A percentile compares a stretch with the other conserved stretches of the same genome.
Evolutionary conservation across 805 yeast species (phyloP).

Genomic region (Candida anglica): DNA sequence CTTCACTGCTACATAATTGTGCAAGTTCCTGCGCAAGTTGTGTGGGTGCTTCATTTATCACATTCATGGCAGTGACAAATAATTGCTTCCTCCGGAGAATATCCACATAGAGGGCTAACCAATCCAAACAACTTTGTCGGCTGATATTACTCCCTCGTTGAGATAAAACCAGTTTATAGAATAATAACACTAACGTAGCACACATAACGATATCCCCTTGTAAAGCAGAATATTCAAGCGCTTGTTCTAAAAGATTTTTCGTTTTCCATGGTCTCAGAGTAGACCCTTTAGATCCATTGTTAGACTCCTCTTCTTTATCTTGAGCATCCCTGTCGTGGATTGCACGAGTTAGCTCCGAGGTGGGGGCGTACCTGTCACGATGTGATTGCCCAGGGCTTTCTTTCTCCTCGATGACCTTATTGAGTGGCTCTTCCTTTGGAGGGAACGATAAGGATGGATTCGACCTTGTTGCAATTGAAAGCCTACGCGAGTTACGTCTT

Average conservation of each 20-base stretch:
- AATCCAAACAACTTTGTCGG: conserved; percentile 43
- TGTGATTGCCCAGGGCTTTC: background rate
- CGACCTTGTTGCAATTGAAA: too few species aligned
- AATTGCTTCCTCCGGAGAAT: conserved; percentile 45
- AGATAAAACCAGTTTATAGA: conserved; percentile 28
- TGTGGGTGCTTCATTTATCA: conserved; percentile 42
- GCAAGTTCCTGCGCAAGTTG: conserved; percentile 23
- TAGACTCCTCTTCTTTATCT: conserved; percentile 8
- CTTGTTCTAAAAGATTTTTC: conserved; percentile 43
- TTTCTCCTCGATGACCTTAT: background rate
- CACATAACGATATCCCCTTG: conserved; percentile 67
- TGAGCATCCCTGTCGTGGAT: conserved; percentile 9
- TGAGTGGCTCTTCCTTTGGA: conserved; percentile 1
- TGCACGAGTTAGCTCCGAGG: conserved; percentile 24
- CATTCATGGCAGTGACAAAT: conserved; percentile 55
- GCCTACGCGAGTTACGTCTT: too few species aligned
- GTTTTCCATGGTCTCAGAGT: conserved; percentile 54
- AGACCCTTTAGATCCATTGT: too few species aligned
- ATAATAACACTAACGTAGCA: conserved; percentile 53
- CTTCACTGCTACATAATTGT: conserved; percentile 30
- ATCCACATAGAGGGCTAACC: conserved; percentile 54
- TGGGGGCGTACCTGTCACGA: conserved; percentile 3
- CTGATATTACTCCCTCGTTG: conserved; percentile 22
- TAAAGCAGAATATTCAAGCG: conserved; percentile 48
- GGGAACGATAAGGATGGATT: background rate